These are phyloP conservation scores for Yamadazyma diospyri DNA, from an alignment of 1,139 yeast genomes.

Conservation along the genomic window DNA sequence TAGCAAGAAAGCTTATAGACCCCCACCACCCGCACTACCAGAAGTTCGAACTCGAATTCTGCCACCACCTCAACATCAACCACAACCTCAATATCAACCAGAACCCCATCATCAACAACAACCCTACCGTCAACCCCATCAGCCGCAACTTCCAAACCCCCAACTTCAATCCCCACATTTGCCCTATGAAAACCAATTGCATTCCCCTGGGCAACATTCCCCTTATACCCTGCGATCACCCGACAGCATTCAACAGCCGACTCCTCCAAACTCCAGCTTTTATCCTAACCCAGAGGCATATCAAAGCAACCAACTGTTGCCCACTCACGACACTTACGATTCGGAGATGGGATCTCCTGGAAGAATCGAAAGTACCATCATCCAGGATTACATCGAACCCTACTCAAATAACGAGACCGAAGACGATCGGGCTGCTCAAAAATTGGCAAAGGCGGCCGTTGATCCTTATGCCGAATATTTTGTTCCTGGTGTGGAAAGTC, in stretches of 20 bases:
- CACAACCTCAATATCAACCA: slow-evolving; percentile 1
- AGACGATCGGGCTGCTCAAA: slow-evolving; percentile 15
- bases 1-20: slow-evolving; percentile 11
- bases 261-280: slow-evolving; percentile 3
- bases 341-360: slow-evolving; percentile 8
- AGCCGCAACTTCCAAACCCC: slow-evolving; percentile 2
- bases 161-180: not conserved
- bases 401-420: slow-evolving; percentile 26
- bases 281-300: slow-evolving; percentile 6
- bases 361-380: slow-evolving; percentile 8
- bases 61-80: not conserved
- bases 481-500: slow-evolving; percentile 12
- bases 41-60: not conserved
- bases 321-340: slow-evolving; percentile 7
- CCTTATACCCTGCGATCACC: not conserved
- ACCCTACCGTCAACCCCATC: slow-evolving; percentile 1
- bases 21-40: slow-evolving; percentile 17
- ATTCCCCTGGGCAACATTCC: not conserved
- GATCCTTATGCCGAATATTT: slow-evolving; percentile 21
- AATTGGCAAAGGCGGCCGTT: slow-evolving; percentile 19
- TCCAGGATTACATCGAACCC: slow-evolving; percentile 22
- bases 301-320: slow-evolving; percentile 9
- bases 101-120: no score
- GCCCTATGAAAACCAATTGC: not conserved
- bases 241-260: slow-evolving; percentile 4